Percentiles rank a stretch among this genome's conserved stretches.
These are phyloP conservation scores for Cryphonectria carpinicola DNA, from an alignment of 2,329 filamentous ascomycete genomes.

Conservation along the genomic window DNA sequence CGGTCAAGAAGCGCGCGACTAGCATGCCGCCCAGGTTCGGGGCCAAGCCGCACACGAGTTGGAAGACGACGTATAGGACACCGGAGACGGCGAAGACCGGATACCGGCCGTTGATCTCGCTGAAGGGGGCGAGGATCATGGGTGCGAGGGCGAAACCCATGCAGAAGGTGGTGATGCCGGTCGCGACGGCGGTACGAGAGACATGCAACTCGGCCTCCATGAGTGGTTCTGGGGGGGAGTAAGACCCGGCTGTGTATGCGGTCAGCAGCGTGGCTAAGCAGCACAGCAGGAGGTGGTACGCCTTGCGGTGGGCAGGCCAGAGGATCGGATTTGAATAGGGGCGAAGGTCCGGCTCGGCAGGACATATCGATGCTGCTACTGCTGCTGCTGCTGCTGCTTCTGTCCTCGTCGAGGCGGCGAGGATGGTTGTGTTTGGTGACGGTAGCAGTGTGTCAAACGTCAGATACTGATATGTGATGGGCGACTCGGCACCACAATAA, in stretches of 20 bases:
- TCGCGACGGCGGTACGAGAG: constrained; percentile 66
- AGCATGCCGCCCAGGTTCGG: constrained; percentile 73
- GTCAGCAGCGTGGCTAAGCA: constrained; percentile 77
- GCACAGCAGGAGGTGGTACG: constrained; percentile 71
- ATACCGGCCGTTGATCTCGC: constrained; percentile 84
- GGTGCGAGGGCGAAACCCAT: constrained; percentile 79
- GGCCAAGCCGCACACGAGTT: constrained; percentile 75
- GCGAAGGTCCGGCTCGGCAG: constrained; percentile 66
- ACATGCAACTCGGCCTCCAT: constrained; percentile 70
- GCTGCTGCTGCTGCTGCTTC: background rate
- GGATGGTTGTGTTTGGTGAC: constrained; percentile 39
- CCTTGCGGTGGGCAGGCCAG: constrained; percentile 74
- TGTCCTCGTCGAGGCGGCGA: constrained; percentile 15
- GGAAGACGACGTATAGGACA: constrained; percentile 70
- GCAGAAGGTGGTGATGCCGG: constrained; percentile 83
- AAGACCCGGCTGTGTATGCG: constrained; percentile 80
- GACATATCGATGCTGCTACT: constrained; percentile 42
- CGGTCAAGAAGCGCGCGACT: constrained; percentile 74
- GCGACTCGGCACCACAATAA: constrained; percentile 26
- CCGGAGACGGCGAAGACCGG: constrained; percentile 81
- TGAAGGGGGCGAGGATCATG: constrained; percentile 87
- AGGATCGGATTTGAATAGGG: constrained; percentile 71
- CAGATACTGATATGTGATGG: constrained; percentile 61
- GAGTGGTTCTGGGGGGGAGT: constrained; percentile 69
- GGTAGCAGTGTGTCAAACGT: constrained; percentile 65